A percentile compares a stretch with the other conserved stretches of the same genome.
Conservation (phyloP, 164 flowering plant genomes). For the Berberis vulgaris region DNA sequence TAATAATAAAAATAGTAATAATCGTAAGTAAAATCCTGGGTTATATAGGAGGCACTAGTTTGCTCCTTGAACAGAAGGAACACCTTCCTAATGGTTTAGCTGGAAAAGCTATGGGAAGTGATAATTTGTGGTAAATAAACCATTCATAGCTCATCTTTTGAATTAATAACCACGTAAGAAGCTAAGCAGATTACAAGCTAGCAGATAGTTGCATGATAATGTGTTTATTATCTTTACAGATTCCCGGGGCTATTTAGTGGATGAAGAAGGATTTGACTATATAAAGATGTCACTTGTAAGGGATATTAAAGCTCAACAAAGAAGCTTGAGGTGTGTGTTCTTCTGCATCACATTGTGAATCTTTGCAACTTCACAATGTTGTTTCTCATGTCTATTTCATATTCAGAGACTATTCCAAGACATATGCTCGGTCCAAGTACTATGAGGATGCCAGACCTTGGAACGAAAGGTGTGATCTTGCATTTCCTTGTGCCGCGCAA, state of each 20-base stretch:
- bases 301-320: conserved; percentile 81
- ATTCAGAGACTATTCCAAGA: conserved; percentile 90
- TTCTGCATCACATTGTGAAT: neutral
- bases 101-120: too few relatives aligned
- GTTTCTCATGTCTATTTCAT: conserved; percentile 5
- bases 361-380: neutral
- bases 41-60: too few relatives aligned
- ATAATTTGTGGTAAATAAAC: too few relatives aligned
- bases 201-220: neutral
- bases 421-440: conserved; percentile 89
- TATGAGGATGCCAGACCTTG: conserved; percentile 96
- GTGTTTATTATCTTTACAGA: conserved; percentile 37
- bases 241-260: conserved; percentile 96
- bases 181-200: neutral
- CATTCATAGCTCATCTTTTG: too few relatives aligned
- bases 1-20: too few relatives aligned
- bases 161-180: neutral
- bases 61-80: too few relatives aligned
- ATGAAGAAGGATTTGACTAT: conserved; percentile 95
- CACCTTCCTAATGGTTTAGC: too few relatives aligned
- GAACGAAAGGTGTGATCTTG: conserved; percentile 95
- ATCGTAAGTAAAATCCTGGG: too few relatives aligned
- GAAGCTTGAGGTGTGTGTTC: conserved; percentile 24
- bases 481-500: conserved; percentile 94
- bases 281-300: conserved; percentile 76